Conservation (phyloP, 2,329 filamentous ascomycete species). For the Cladorrhinum sp. region DNA sequence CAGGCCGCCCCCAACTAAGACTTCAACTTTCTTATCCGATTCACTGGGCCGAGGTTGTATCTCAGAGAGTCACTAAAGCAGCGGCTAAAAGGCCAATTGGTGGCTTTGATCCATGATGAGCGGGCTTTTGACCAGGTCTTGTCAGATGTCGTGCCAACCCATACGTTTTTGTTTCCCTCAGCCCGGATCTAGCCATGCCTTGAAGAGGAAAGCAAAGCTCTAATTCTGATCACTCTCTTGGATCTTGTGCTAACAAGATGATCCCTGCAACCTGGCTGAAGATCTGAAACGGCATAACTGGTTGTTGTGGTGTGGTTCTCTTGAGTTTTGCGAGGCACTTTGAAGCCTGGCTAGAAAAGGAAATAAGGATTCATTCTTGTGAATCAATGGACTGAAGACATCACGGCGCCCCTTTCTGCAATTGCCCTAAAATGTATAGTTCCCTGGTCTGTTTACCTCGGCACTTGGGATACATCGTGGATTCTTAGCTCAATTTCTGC, state of each 20-base stretch:
- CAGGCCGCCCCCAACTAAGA: too few species aligned
- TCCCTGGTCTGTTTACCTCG: background rate
- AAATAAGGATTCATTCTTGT: background rate
- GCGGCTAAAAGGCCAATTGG: too few species aligned
- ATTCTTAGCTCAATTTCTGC: background rate
- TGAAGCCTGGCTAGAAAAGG: background rate
- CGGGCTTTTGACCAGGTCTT: background rate
- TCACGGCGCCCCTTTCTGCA: background rate
- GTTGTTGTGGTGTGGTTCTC: background rate
- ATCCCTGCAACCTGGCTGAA: background rate
- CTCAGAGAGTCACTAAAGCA: too few species aligned
- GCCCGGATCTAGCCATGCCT: background rate
- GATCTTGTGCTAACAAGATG: background rate
- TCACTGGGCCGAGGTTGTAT: too few species aligned
- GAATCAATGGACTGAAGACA: background rate
- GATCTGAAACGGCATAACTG: background rate
- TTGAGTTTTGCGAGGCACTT: constrained; percentile 4
- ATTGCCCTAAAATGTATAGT: background rate
- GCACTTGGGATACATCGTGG: background rate
- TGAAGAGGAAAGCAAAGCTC: background rate
- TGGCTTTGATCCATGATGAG: too few species aligned
- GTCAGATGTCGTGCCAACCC: background rate
- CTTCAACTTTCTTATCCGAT: too few species aligned
- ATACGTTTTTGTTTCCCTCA: background rate
- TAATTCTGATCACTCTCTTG: background rate